These are phyloP conservation scores for Perkinsela sp. DNA, from an alignment of 208 protist species.

Conservation along the genomic window DNA sequence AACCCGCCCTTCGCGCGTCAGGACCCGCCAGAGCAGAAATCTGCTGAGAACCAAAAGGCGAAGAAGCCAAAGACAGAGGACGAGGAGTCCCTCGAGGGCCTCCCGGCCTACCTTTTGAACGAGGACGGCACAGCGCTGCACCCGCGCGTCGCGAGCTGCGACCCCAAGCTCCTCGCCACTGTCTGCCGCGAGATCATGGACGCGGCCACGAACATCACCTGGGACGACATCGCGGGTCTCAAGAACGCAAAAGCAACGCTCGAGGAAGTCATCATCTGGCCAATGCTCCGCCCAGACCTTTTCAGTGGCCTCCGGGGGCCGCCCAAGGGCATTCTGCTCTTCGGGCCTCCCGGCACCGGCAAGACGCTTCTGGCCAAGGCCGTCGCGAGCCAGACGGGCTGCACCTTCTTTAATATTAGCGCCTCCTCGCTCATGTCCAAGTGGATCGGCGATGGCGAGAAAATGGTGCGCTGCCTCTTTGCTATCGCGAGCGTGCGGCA, in stretches of 20 bases:
- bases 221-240: slow-evolving; percentile 58
- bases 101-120: neutral
- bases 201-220: slow-evolving; percentile 45
- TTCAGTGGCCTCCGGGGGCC: slow-evolving; percentile 61
- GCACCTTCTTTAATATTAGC: slow-evolving; percentile 78
- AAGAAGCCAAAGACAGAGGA: neutral
- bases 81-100: neutral
- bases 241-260: slow-evolving; percentile 60
- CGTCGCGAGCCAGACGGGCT: slow-evolving; percentile 50
- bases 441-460: slow-evolving; percentile 72
- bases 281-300: slow-evolving; percentile 64
- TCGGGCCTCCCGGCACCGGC: slow-evolving; percentile 66
- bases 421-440: slow-evolving; percentile 67
- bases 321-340: slow-evolving; percentile 66
- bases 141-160: slow-evolving; percentile 3
- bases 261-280: slow-evolving; percentile 69
- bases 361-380: slow-evolving; percentile 78
- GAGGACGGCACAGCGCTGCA: neutral
- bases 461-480: slow-evolving; percentile 71
- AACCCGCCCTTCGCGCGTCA: neutral
- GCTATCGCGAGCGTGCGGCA: slow-evolving; percentile 62
- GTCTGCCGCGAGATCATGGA: slow-evolving; percentile 57
- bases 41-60: neutral
- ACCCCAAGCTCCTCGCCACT: slow-evolving; percentile 30
- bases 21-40: neutral